Evolutionary conservation across 805 yeast genomes (phyloP).

Genomic region (Vanderwaltozyma tropicalis): DNA sequence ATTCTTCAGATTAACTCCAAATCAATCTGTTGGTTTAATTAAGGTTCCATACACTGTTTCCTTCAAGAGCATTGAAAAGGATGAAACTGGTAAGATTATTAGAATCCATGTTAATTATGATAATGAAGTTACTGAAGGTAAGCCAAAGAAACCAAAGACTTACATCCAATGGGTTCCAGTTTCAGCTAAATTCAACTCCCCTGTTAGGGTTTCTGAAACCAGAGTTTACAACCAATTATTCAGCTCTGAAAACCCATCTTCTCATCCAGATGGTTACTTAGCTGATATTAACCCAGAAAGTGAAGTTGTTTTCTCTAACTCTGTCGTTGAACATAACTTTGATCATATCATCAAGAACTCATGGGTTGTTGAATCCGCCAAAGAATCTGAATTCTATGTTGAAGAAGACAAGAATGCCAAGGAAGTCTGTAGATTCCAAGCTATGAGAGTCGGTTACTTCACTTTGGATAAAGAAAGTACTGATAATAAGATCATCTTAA

Average conservation of each 20-base stretch:
- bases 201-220: conserved; percentile 59
- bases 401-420: conserved; percentile 52
- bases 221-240: conserved; percentile 83
- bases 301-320: conserved; percentile 53
- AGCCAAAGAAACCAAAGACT: conserved; percentile 77
- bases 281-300: conserved; percentile 74
- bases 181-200: conserved; percentile 47
- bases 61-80: conserved; percentile 55
- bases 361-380: conserved; percentile 51
- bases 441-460: conserved; percentile 92
- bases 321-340: conserved; percentile 74
- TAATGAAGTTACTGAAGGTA: conserved; percentile 37
- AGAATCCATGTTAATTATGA: conserved; percentile 75
- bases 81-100: conserved; percentile 46
- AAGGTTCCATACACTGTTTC: conserved; percentile 78
- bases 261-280: conserved; percentile 80
- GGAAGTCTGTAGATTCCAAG: conserved; percentile 95
- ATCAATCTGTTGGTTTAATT: conserved; percentile 89
- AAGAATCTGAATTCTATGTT: conserved; percentile 54
- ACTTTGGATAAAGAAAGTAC: conserved; percentile 74
- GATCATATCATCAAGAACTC: conserved; percentile 53
- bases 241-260: conserved; percentile 81
- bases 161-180: conserved; percentile 94
- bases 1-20: conserved; percentile 88
- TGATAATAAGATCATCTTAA: conserved; percentile 55